Base-by-base conservation (phyloP, 257 asterid genomes). In the Ligustrum vulgare region DNA sequence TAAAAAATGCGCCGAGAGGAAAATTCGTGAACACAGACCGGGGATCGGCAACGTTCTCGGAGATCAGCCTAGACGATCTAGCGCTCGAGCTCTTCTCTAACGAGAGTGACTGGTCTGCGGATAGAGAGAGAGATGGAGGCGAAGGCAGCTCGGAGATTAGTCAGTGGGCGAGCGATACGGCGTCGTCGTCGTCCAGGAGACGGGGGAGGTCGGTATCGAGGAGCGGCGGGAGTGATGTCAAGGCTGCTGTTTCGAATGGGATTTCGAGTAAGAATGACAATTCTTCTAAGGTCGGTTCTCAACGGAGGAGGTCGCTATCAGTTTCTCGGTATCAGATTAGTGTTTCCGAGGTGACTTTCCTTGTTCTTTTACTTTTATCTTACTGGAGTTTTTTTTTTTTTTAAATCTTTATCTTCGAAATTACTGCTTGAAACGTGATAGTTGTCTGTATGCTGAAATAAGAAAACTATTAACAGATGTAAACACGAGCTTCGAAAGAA, bases 61-160 rank as follows among this genome's bases (percentile, higher is more conserved):
- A 90, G 74, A 90, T 91, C 63, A 90, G 97, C 84, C 89, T 93
- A 65, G 97, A 93, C 74, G 98, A 93, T 86, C 89, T 93, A 15
- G 93, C 96, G 0, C 74, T 90, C 1, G 98, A 93, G 77, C 80
- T 91, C 11, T 90, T 90, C 71, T 88, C 93, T 75, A 83, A 64
- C 58, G 86, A 83, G 51, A 77, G 82, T 54, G 86, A 64, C 72
- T 79, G 87, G 72, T 78, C 81, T 76, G 69, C 67, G 69, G 73
- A 80, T 71, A 71, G 86, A 79, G 71, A 69, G 87, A 73, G 91
- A 78, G 75, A 78, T 66, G 80, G 90, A 72, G 78, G 93, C 69
- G 80, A 62, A 23, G 89, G 81, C 69, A 84, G 72, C 41, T 81
- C 79, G 43, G 91, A 83, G 79, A 78, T 89, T 81, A 95, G 96